Conservation (phyloP, 176 grass and related monocot species). For the Ensete glaucum region DNA sequence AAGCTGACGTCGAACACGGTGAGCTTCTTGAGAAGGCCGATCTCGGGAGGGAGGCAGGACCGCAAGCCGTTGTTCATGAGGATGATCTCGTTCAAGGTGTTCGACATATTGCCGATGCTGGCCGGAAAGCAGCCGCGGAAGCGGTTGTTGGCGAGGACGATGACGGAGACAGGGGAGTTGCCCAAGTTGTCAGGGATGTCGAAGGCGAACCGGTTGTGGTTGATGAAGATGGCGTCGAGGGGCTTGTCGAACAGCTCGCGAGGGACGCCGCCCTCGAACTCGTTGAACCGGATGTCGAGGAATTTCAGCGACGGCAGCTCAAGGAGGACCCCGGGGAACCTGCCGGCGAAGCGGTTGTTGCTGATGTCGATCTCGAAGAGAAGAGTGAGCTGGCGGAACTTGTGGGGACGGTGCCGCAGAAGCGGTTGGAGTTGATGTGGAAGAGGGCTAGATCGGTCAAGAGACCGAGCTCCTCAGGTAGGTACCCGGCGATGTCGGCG, state of each 20-base stretch:
- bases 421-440: slow-evolving; percentile 87
- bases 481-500: slow-evolving; percentile 80
- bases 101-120: slow-evolving; percentile 90
- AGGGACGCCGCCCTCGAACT: slow-evolving; percentile 77
- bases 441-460: slow-evolving; percentile 68
- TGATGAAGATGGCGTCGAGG: slow-evolving; percentile 97
- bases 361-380: slow-evolving; percentile 91
- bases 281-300: slow-evolving; percentile 90
- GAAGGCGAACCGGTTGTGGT: slow-evolving; percentile 80
- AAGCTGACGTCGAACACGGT: slow-evolving; percentile 87
- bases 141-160: slow-evolving; percentile 82
- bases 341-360: slow-evolving; percentile 93
- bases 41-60: slow-evolving; percentile 79
- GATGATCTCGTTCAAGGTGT: slow-evolving; percentile 83
- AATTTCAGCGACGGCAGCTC: slow-evolving; percentile 47
- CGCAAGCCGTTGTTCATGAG: slow-evolving; percentile 67
- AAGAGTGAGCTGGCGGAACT: slow-evolving; percentile 40
- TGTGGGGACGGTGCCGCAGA: slow-evolving; percentile 58
- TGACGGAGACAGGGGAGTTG: slow-evolving; percentile 80
- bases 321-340: slow-evolving; percentile 63
- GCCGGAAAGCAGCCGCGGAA: slow-evolving; percentile 76
- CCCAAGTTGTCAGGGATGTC: slow-evolving; percentile 75
- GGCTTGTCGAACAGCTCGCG: slow-evolving; percentile 48
- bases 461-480: slow-evolving; percentile 76
- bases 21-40: slow-evolving; percentile 50